Evolutionary conservation across 495 filamentous ascomycete species (phyloP).

Genomic region (Beverwykella pulmonaria): DNA sequence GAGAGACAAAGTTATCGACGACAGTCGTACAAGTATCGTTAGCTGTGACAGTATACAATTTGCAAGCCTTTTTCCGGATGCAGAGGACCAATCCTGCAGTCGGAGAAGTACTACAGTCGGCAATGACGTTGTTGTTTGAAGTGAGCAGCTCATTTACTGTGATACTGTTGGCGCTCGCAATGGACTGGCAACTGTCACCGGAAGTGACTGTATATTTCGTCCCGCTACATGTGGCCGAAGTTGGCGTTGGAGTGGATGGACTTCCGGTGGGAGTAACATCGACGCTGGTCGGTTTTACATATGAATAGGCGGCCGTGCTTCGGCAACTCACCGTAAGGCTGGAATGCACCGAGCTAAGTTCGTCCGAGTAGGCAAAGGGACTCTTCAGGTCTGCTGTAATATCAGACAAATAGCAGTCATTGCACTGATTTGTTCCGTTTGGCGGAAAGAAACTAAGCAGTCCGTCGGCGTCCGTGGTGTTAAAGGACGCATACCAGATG

Average conservation of each 20-base stretch:
- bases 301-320: conserved; percentile 6
- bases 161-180: conserved; percentile 40
- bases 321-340: conserved; percentile 1
- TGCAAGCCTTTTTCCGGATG: conserved; percentile 10
- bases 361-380: conserved; percentile 3
- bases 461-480: neutral
- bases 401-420: conserved; percentile 6
- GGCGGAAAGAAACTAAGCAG: neutral
- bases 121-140: conserved; percentile 31
- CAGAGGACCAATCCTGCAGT: conserved; percentile 4
- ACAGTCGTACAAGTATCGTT: neutral
- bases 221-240: neutral
- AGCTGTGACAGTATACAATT: neutral
- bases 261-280: conserved; percentile 2
- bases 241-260: neutral
- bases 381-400: conserved; percentile 10
- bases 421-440: conserved; percentile 11
- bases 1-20: neutral
- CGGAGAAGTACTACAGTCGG: conserved; percentile 12
- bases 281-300: conserved; percentile 1
- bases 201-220: conserved; percentile 26
- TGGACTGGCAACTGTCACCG: conserved; percentile 40
- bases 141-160: conserved; percentile 37
- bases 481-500: conserved; percentile 10
- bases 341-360: neutral